Conservation (phyloP, 306 rosid species). For the Trifolium pratense region DNA sequence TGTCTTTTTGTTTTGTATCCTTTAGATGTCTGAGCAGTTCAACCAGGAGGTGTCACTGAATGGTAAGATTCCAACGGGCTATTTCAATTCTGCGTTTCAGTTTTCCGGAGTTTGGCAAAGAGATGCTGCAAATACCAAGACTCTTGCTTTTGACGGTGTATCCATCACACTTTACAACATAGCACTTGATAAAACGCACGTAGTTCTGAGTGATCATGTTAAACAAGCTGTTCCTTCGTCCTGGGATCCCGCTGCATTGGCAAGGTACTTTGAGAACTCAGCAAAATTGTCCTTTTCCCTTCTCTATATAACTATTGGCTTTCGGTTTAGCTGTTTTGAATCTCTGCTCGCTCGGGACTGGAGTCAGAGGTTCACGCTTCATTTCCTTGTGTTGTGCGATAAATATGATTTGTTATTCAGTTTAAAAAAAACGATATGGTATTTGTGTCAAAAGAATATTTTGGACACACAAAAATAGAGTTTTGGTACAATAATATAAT, state of each 20-base stretch:
- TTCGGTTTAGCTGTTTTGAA: neutral
- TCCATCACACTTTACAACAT: constrained; percentile 67
- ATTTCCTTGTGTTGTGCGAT: neutral
- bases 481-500: neutral
- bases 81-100: constrained; percentile 79
- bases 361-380: neutral
- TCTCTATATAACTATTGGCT: neutral
- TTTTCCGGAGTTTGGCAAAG: constrained; percentile 79
- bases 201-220: constrained; percentile 62
- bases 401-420: neutral
- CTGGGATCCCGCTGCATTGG: constrained; percentile 87
- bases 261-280: constrained; percentile 59
- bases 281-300: neutral
- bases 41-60: constrained; percentile 78
- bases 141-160: constrained; percentile 80
- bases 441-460: neutral
- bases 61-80: constrained; percentile 85
- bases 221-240: constrained; percentile 80
- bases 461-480: neutral
- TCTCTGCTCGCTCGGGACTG: neutral
- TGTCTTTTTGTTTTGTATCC: constrained; percentile 1
- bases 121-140: constrained; percentile 83
- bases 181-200: constrained; percentile 74
- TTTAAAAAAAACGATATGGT: neutral
- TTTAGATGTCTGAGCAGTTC: constrained; percentile 87